phyloP scores from a whole-genome alignment of 164 flowering plant species.

The Cinnamomum chago region DNA sequence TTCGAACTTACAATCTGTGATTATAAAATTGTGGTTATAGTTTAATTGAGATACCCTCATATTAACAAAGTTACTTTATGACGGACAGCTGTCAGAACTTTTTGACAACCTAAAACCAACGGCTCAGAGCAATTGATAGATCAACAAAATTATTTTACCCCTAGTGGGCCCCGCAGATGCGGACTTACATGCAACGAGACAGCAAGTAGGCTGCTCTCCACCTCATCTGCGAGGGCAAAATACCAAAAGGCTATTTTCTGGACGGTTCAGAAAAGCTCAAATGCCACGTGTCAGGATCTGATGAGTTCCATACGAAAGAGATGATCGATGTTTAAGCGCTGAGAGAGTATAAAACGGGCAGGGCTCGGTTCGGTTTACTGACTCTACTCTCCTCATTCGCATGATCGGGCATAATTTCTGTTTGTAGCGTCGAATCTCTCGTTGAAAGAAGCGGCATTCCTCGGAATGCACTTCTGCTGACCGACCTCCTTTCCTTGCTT shows the following conservation, averaged over 20 bases:
- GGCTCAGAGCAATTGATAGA: too few species aligned
- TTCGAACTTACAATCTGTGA: too few species aligned
- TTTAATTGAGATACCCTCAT: too few species aligned
- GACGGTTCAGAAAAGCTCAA: not conserved
- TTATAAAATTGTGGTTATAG: too few species aligned
- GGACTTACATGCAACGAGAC: too few species aligned
- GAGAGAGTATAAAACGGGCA: not conserved
- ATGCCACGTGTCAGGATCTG: slow-evolving; percentile 4
- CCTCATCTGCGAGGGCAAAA: too few species aligned
- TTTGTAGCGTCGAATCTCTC: not conserved
- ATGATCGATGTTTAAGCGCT: slow-evolving; percentile 6
- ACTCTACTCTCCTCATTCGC: not conserved
- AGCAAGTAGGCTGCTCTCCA: too few species aligned
- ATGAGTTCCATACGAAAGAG: not conserved
- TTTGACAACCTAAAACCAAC: too few species aligned
- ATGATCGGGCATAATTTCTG: not conserved
- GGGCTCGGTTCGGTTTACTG: not conserved
- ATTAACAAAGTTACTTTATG: too few species aligned
- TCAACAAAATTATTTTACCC: too few species aligned
- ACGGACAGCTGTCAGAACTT: too few species aligned
- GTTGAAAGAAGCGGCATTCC: not conserved
- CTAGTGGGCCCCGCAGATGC: too few species aligned
- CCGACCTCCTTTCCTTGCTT: not conserved
- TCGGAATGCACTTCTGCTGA: slow-evolving; percentile 13
- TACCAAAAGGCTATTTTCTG: not conserved